phyloP scores from a whole-genome alignment of 306 rosid genomes.

The Fragaria ananassa region DNA sequence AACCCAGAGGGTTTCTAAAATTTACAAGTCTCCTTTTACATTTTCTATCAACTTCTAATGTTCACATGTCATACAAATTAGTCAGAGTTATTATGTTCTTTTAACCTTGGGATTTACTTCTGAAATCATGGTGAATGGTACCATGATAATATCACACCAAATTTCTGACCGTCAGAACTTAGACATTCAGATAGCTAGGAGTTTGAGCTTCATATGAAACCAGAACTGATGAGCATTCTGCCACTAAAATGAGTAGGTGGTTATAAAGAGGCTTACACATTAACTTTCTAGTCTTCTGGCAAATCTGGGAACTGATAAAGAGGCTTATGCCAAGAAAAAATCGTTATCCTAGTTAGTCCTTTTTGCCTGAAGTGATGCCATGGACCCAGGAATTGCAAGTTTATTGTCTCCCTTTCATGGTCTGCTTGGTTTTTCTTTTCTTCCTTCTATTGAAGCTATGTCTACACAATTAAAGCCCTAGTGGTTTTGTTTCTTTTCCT shows the following conservation, averaged over 20 bases:
- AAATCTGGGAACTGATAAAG: background rate
- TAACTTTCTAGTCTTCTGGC: background rate
- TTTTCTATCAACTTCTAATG: background rate
- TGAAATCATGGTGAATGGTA: background rate
- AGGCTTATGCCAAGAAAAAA: no score
- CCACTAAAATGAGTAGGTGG: slow-evolving; percentile 8
- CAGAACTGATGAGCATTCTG: background rate
- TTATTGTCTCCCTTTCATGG: background rate
- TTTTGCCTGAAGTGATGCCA: background rate
- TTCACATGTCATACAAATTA: background rate
- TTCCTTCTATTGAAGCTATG: background rate
- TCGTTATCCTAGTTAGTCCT: background rate
- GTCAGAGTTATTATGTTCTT: background rate
- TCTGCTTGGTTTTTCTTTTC: background rate
- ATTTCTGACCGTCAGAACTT: background rate
- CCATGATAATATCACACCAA: background rate
- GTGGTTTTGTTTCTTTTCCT: background rate
- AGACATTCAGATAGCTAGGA: background rate
- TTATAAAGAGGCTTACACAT: slow-evolving; percentile 2
- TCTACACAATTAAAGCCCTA: background rate
- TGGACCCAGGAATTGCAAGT: background rate
- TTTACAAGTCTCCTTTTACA: background rate
- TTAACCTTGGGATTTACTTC: background rate
- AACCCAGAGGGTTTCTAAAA: background rate
- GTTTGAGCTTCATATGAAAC: background rate